Base-by-base conservation (phyloP, 2,329 filamentous ascomycete genomes). In the Chaetomium sp. region DNA sequence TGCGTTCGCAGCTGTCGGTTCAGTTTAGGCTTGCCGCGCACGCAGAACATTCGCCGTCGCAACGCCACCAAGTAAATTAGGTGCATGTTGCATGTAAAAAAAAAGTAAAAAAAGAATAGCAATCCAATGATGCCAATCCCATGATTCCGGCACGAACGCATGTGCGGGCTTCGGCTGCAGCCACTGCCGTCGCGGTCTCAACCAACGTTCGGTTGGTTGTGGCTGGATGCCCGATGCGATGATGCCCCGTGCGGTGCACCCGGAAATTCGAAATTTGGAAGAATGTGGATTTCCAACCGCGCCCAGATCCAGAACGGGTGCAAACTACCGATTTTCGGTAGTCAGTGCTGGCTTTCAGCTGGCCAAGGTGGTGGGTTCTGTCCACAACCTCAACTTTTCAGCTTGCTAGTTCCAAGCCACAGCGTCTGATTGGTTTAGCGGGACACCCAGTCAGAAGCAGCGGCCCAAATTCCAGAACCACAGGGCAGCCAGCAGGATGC, bases 271-370 rank as follows among this genome's bases (percentile, higher is more conserved):
- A 45, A n/a, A 57, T 45, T 42, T 42, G 38, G 38, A 42, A 42
- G 38, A 7, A 42, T 42, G 38, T 35, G 55, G 23, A 42, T 42
- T 49, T 33, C 19, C 19, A 12, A 12, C 27, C 10, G 45, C 19
- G 54, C 47, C 25, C 33, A 33, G 21, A 35, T 50, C 60, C 38
- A 45, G 35, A 55, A 60, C 58, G 25, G 23, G 16, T 27, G 5
- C 45, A 47, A 23, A 47, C 38, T 42, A 42, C 38, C 38, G 38
- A 42, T 42, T 42, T 42, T 1, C 38, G 38, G 38, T 16, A 42
- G 38, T 42, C 38, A n/a, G 21, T 23, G 45, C 6, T 54, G 56
- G 47, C 33, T 66, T 68, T 66, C 61, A 66, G 66, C 60, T 56
- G 64, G 50, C 62, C 64, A 68, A 51, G 62, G 62, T 53, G 35